Conservation (phyloP, 2,329 filamentous ascomycete genomes). For the Hirsutella minnesotensis region DNA sequence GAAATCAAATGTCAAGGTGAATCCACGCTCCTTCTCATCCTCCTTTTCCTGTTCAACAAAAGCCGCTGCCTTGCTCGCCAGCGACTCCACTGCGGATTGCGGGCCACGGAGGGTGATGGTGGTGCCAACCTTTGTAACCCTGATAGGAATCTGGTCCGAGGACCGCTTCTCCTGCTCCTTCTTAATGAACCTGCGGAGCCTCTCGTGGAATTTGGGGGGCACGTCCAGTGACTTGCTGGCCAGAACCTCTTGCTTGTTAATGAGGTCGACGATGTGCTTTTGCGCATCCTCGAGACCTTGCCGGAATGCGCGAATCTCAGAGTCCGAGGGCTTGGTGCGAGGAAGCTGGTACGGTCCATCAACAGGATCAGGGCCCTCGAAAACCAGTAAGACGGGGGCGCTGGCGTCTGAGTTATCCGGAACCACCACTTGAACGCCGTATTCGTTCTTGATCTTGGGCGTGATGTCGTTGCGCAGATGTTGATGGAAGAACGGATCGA, state of each 20-base stretch:
- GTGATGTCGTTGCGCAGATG: conserved; percentile 56
- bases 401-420: conserved; percentile 49
- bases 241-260: conserved; percentile 47
- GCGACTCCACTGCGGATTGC: conserved; percentile 54
- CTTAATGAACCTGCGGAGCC: conserved; percentile 51
- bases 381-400: conserved; percentile 59
- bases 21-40: conserved; percentile 88
- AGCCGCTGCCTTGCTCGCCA: conserved; percentile 59
- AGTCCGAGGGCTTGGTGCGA: conserved; percentile 36
- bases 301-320: conserved; percentile 41
- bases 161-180: conserved; percentile 47
- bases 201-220: conserved; percentile 51
- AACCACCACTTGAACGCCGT: conserved; percentile 62
- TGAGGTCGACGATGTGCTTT: conserved; percentile 43
- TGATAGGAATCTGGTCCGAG: conserved; percentile 46
- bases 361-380: conserved; percentile 48
- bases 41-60: conserved; percentile 83
- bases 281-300: conserved; percentile 43
- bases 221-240: conserved; percentile 41
- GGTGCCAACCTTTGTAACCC: conserved; percentile 46
- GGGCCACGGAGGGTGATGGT: conserved; percentile 69
- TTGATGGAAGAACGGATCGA: conserved; percentile 71
- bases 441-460: conserved; percentile 51
- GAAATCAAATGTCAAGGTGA: conserved; percentile 79
- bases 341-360: conserved; percentile 40